Base-by-base conservation (phyloP, 148 eudicot species). In the Talinum fruticosum region DNA sequence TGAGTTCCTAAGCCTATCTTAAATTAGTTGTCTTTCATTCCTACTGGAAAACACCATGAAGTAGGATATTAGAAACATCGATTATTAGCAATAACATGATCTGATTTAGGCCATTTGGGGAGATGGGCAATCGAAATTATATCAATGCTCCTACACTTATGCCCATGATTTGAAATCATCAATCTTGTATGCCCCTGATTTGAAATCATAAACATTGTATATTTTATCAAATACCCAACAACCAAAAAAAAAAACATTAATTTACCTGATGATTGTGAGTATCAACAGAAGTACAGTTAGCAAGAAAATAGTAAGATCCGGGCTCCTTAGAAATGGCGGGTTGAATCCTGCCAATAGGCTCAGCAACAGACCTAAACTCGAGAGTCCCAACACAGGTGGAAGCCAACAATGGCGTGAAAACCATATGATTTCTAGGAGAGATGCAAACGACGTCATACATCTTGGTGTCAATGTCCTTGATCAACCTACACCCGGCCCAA, bases 401-500 rank as follows among this genome's bases (percentile, higher is more conserved):
- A 3, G 99, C 99, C 73, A 95, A 75, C 47, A 95, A 82, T 10
- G 99, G 99, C 4, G 99, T 95, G 51, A 96, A 96, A 15, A 93
- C 99, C 99, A 96, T 96, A 72, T 96, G 99, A 70, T 96, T 96
- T 75, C 99, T 87, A 0, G 99, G 99, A 0, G 99, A 93, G 5
- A 96, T 90, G 68, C 97, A 93, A 16, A 96, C 97, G 69, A 96
- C 81, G 74, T 93, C 99, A 75, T 93, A 96, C 0, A 83, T 35
- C 14, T 71, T 88, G 0, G 97, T 89, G 51, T 96, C 97, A 21
- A 93, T 90, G 21, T 83, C 97, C 85, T 93, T 93, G 83, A 93
- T 83, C 32, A 93, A 80, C 82, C 99, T 84, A 75, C 95, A 90
- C n/a, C 94, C 99, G 26, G 99, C 99, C 99, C 99, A 96, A 0